phyloP scores from a whole-genome alignment of 805 yeast genomes.

The Schwanniomyces polymorphus region DNA sequence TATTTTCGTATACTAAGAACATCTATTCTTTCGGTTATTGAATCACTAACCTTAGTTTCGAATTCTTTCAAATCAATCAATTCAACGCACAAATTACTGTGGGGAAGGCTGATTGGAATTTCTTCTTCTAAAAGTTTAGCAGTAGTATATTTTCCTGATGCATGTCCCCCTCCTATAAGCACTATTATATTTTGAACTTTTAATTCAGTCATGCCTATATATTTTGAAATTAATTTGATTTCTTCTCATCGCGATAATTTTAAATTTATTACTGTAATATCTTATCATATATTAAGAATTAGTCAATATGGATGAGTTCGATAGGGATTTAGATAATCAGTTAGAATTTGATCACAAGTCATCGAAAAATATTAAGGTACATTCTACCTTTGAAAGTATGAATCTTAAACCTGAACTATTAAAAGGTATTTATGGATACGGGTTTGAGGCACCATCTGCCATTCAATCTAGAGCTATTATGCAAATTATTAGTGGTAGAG shows the following conservation, averaged over 20 bases:
- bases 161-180: slow-evolving; percentile 63
- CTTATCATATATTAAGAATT: neutral
- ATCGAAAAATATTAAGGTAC: slow-evolving; percentile 57
- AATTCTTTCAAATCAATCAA: slow-evolving; percentile 48
- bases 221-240: neutral
- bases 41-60: slow-evolving; percentile 21
- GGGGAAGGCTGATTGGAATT: slow-evolving; percentile 11
- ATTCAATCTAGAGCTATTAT: slow-evolving; percentile 96
- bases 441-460: slow-evolving; percentile 95
- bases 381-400: slow-evolving; percentile 47
- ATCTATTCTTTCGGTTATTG: slow-evolving; percentile 19
- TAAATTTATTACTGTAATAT: neutral
- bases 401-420: slow-evolving; percentile 37
- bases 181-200: slow-evolving; percentile 29
- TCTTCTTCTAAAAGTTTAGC: slow-evolving; percentile 36
- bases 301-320: slow-evolving; percentile 47
- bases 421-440: slow-evolving; percentile 75
- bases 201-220: neutral
- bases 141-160: slow-evolving; percentile 51
- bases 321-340: slow-evolving; percentile 57
- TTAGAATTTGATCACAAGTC: slow-evolving; percentile 41
- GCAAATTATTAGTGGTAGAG: slow-evolving; percentile 93
- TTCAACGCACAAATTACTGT: slow-evolving; percentile 18
- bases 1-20: slow-evolving; percentile 29
- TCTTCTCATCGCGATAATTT: neutral